Base-by-base conservation (phyloP, 2,329 filamentous ascomycete genomes). In the Immersiporthe knoxdaviesiana region DNA sequence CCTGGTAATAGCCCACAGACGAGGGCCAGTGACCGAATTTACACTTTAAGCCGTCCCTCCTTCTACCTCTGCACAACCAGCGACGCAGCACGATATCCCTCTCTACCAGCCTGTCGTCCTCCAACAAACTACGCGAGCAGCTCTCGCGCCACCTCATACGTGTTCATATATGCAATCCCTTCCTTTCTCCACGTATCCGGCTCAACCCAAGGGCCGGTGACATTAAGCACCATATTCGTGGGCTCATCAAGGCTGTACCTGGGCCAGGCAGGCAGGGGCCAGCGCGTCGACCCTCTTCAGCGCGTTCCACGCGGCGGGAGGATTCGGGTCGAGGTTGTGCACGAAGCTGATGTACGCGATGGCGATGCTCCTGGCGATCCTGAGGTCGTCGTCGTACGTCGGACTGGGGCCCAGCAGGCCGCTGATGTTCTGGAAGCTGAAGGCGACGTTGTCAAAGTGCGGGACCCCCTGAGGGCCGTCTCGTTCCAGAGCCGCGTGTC, bases 381-480 rank as follows among this genome's bases (percentile, higher is more conserved):
- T 70, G 14, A 69, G 72, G 56, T 84, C 79, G 30, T 74, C 76
- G 61, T 83, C 80, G 41, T 79, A 82, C 63, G 78, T 70, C 0
- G 83, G 83, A 30, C 82, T 78, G 3, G 83, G 80, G 0, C 83
- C 83, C n/a, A 85, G 74, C 32, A 81, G 70, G 0, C 83, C 83
- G 0, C 79, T 80, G 60, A 84, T 83, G 67, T 85, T 85, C 73
- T 85, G 82, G 74, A 86, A 85, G 70, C 79, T 82, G 73, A 83
- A 85, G 2, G 82, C 82, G 0, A 84, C 83, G 63, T 85, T 85
- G 72, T 79, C 78, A 66, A 84, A 85, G 70, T 86, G 84, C 68
- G 79, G 79, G 24, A 82, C 79, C 2, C 82, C 83, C 79, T 78
- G 70, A 80, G 79, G 18, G 78, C 77, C 2, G 74, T 72, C 8